Evolutionary conservation across 148 eudicot species (phyloP).

Genomic region (Dysphania ambrosioides): DNA sequence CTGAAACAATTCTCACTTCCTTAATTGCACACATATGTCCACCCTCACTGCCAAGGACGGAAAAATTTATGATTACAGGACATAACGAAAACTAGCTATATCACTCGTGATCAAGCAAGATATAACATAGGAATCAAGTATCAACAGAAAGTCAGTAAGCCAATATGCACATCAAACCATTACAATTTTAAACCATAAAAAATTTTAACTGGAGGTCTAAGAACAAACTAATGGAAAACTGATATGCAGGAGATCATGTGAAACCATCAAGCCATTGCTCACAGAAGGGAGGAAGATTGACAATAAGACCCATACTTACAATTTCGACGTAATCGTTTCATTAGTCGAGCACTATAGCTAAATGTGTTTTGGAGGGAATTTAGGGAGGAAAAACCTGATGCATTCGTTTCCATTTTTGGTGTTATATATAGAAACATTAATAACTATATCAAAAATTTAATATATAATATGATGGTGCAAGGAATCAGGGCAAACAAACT

Average conservation of each 20-base stretch:
- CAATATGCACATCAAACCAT: neutral
- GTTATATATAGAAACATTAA: too few species aligned
- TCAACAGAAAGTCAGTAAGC: too few species aligned
- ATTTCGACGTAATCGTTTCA: too few species aligned
- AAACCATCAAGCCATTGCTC: constrained; percentile 1
- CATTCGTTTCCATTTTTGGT: too few species aligned
- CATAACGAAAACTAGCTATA: neutral
- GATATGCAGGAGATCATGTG: neutral
- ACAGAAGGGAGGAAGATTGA: neutral
- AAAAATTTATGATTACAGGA: constrained; percentile 8
- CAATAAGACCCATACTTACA: neutral
- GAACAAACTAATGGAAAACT: neutral
- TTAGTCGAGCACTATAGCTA: too few species aligned
- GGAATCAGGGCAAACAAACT: neutral
- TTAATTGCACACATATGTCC: constrained; percentile 97
- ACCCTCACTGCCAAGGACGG: constrained; percentile 60
- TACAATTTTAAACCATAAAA: neutral
- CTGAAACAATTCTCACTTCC: constrained; percentile 71
- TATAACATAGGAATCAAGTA: neutral
- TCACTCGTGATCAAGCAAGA: neutral
- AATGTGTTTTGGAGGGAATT: too few species aligned
- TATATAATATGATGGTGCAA: neutral
- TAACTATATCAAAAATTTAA: neutral
- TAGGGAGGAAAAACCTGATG: too few species aligned
- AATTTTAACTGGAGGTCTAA: too few species aligned